phyloP scores from a whole-genome alignment of 352 stramenopile species.

The Blastocystis sp. region DNA sequence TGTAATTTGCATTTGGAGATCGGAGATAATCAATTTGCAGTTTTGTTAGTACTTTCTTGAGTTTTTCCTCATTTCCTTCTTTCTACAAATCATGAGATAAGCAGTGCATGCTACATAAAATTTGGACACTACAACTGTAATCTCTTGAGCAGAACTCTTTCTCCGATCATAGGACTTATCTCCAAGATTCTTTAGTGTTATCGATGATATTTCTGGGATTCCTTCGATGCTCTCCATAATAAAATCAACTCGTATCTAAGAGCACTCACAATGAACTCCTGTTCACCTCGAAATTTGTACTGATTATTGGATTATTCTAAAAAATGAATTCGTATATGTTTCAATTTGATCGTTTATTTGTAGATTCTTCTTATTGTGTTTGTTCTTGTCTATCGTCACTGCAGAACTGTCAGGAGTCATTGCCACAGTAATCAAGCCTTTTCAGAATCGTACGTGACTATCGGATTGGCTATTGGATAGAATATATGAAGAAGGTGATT shows the following conservation, averaged over 20 bases:
- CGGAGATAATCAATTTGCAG: conserved; percentile 64
- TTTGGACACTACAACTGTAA: conserved; percentile 10
- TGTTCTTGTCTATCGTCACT: background rate
- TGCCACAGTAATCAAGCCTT: conserved; percentile 9
- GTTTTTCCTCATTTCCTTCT: conserved; percentile 25
- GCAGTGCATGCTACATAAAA: background rate
- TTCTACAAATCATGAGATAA: background rate
- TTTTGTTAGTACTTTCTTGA: conserved; percentile 9
- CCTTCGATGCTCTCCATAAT: conserved; percentile 41
- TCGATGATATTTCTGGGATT: background rate
- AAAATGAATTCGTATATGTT: background rate
- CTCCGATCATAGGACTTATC: conserved; percentile 48
- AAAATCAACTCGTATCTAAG: background rate
- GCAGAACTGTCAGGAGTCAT: conserved; percentile 21
- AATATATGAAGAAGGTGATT: background rate
- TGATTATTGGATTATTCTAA: background rate
- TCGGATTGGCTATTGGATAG: background rate
- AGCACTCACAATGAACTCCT: background rate
- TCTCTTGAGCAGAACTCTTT: conserved; percentile 42
- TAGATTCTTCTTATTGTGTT: background rate
- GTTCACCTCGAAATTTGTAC: background rate
- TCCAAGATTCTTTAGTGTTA: conserved; percentile 31
- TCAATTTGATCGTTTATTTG: background rate
- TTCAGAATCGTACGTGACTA: conserved; percentile 35
- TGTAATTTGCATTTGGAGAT: conserved; percentile 79